phyloP scores from a whole-genome alignment of 805 yeast genomes.

The Dipodascus albidus region DNA sequence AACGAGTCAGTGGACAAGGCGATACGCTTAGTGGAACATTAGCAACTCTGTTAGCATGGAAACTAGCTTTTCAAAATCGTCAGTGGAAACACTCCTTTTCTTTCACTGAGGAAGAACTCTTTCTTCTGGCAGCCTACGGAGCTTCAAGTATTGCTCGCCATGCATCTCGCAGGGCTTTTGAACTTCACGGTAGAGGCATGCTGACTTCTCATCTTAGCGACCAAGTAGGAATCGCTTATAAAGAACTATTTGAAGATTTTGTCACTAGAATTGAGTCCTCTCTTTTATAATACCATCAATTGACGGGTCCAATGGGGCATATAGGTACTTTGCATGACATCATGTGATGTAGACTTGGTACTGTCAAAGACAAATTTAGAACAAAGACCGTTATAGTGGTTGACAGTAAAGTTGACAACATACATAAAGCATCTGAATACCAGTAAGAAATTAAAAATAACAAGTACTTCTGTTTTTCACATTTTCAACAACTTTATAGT shows the following conservation, averaged over 20 bases:
- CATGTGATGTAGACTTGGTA: not conserved
- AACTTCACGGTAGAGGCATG: slow-evolving; percentile 60
- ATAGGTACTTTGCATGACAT: not conserved
- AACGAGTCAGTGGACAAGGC: slow-evolving; percentile 95
- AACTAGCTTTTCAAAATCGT: slow-evolving; percentile 44
- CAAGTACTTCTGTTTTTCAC: not conserved
- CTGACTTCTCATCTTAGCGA: slow-evolving; percentile 74
- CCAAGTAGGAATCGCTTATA: slow-evolving; percentile 52
- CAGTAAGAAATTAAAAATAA: too few relatives aligned
- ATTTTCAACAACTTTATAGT: not conserved
- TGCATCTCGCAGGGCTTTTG: slow-evolving; percentile 56
- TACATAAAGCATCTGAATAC: not conserved
- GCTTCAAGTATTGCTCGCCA: slow-evolving; percentile 58
- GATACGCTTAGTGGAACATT: slow-evolving; percentile 81
- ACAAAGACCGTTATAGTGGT: not conserved
- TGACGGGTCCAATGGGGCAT: not conserved
- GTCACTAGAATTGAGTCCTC: not conserved
- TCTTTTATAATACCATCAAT: too few relatives aligned
- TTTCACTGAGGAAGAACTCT: slow-evolving; percentile 23
- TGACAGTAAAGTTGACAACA: not conserved
- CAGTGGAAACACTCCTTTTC: slow-evolving; percentile 43
- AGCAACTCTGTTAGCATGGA: slow-evolving; percentile 79
- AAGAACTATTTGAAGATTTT: slow-evolving; percentile 28
- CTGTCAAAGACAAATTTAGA: not conserved
- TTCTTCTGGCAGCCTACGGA: slow-evolving; percentile 42